phyloP scores from a whole-genome alignment of 495 filamentous ascomycete genomes.

The Penicillium goetzii region DNA sequence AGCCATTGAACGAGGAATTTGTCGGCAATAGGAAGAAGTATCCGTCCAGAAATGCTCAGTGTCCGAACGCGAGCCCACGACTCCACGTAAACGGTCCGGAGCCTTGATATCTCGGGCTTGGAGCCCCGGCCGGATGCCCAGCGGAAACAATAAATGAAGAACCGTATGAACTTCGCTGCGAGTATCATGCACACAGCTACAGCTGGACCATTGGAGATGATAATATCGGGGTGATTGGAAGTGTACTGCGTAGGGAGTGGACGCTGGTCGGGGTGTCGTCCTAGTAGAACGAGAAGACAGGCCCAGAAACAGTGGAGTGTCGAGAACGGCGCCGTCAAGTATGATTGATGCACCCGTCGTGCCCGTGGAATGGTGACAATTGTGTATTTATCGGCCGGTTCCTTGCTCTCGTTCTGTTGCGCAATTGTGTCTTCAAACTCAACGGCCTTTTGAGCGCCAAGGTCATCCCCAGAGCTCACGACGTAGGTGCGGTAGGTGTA shows the following conservation, averaged over 20 bases:
- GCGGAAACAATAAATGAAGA: conserved; percentile 41
- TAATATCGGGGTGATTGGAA: conserved; percentile 64
- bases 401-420: conserved; percentile 13
- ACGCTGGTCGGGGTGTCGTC: conserved; percentile 39
- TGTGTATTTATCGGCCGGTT: conserved; percentile 42
- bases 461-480: conserved; percentile 72
- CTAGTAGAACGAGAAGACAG: conserved; percentile 47
- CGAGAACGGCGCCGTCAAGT: conserved; percentile 66
- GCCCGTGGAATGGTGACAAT: conserved; percentile 70
- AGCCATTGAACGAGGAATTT: conserved; percentile 79
- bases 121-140: conserved; percentile 13
- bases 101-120: conserved; percentile 41
- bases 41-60: conserved; percentile 77
- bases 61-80: conserved; percentile 82
- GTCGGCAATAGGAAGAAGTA: conserved; percentile 69
- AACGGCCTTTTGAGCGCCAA: conserved; percentile 68
- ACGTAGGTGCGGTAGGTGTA: conserved; percentile 80
- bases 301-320: conserved; percentile 61
- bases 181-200: conserved; percentile 79
- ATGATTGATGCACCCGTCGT: conserved; percentile 75
- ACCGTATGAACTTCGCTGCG: conserved; percentile 68
- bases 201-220: conserved; percentile 88
- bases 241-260: conserved; percentile 23
- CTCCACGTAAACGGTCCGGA: conserved; percentile 84
- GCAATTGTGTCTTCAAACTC: conserved; percentile 59